These are phyloP conservation scores for Leishmania major DNA, from an alignment of 208 protist species.

Conservation along the genomic window DNA sequence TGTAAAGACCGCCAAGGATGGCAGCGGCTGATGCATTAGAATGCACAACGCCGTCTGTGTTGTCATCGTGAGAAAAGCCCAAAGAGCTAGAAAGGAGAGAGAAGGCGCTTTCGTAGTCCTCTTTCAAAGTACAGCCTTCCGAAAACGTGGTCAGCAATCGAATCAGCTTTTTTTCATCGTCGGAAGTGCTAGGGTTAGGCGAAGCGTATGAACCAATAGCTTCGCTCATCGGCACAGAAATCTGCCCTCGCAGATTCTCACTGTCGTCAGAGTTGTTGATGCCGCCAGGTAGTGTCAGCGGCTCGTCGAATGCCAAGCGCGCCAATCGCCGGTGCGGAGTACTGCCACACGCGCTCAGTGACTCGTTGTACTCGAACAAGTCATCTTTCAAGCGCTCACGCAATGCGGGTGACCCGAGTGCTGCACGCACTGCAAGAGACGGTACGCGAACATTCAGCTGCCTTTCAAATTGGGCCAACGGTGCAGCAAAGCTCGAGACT, in stretches of 20 bases:
- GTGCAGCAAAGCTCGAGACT: slow-evolving; percentile 36
- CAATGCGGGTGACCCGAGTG: slow-evolving; percentile 36
- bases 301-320: slow-evolving; percentile 39
- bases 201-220: slow-evolving; percentile 51
- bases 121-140: slow-evolving; percentile 54
- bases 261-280: background rate
- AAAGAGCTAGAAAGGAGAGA: slow-evolving; percentile 51
- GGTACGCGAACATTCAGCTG: slow-evolving; percentile 68
- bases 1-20: slow-evolving; percentile 64
- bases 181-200: slow-evolving; percentile 47
- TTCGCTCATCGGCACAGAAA: slow-evolving; percentile 36
- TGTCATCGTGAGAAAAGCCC: slow-evolving; percentile 77
- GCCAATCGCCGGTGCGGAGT: slow-evolving; percentile 80
- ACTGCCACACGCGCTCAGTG: slow-evolving; percentile 51
- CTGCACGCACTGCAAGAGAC: slow-evolving; percentile 57
- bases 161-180: slow-evolving; percentile 79
- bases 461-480: slow-evolving; percentile 53
- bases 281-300: slow-evolving; percentile 4
- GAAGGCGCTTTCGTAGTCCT: slow-evolving; percentile 58
- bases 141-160: slow-evolving; percentile 80
- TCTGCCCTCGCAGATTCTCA: background rate
- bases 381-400: slow-evolving; percentile 71
- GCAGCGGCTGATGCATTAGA: slow-evolving; percentile 64
- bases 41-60: slow-evolving; percentile 51
- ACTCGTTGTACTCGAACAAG: slow-evolving; percentile 75